Evolutionary conservation across 116 monocot species (phyloP).

Genomic region (Papilionanthe hybrid): DNA sequence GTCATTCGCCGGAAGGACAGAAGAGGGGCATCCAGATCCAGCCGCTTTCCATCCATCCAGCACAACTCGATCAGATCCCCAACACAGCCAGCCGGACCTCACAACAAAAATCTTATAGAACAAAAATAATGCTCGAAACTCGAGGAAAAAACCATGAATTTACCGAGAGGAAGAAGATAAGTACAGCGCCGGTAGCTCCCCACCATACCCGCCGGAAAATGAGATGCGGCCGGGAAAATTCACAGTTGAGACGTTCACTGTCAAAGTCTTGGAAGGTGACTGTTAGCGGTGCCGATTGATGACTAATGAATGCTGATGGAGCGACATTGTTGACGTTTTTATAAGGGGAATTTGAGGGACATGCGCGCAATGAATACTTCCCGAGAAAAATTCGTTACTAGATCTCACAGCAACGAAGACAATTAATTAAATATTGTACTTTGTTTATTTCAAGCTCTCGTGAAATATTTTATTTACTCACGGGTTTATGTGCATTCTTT

Average conservation of each 20-base stretch:
- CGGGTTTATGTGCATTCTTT: no score
- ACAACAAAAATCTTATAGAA: background rate
- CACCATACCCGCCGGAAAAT: background rate
- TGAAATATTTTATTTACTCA: no score
- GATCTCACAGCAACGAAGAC: no score
- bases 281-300: background rate
- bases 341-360: background rate
- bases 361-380: background rate
- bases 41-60: constrained; percentile 34
- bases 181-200: background rate
- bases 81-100: background rate
- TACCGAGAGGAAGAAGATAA: background rate
- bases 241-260: background rate
- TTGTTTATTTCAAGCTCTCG: no score
- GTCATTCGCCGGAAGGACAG: constrained; percentile 49
- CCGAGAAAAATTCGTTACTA: no score
- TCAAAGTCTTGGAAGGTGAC: background rate
- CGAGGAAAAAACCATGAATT: background rate
- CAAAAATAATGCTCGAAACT: background rate
- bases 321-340: background rate
- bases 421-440: no score
- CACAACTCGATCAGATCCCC: background rate
- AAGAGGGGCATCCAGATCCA: constrained; percentile 57
- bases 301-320: background rate
- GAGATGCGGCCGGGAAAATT: background rate